A percentile compares a stretch with the other conserved stretches of the same genome.
phyloP scores from a whole-genome alignment of 192 early-diverging fungal genomes.

The Coemansia sp. region DNA sequence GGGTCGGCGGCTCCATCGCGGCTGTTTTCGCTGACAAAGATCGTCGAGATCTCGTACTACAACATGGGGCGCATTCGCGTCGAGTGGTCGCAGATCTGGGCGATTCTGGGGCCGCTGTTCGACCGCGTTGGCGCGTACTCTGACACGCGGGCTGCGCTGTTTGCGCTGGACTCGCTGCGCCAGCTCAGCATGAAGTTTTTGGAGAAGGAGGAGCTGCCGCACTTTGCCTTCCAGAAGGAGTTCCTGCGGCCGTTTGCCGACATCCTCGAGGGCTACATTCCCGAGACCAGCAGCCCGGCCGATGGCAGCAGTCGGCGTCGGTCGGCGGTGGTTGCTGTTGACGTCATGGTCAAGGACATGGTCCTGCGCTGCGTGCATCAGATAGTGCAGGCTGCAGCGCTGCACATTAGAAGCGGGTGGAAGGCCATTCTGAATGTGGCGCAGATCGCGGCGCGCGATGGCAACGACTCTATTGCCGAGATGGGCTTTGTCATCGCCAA shows the following conservation, averaged over 20 bases:
- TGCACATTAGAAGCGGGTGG: slow-evolving; percentile 84
- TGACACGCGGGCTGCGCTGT: slow-evolving; percentile 81
- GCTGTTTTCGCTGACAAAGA: slow-evolving; percentile 91
- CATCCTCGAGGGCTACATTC: slow-evolving; percentile 76
- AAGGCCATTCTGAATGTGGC: slow-evolving; percentile 69
- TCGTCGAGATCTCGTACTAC: slow-evolving; percentile 97
- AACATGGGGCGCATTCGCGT: slow-evolving; percentile 96
- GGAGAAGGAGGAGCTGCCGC: slow-evolving; percentile 92
- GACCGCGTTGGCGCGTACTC: slow-evolving; percentile 86
- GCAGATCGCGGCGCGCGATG: slow-evolving; percentile 68
- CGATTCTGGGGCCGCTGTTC: slow-evolving; percentile 80
- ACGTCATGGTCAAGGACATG: slow-evolving; percentile 71
- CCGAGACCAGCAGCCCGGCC: slow-evolving; percentile 43
- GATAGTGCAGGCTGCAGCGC: slow-evolving; percentile 72
- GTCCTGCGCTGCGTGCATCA: slow-evolving; percentile 77
- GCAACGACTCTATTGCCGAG: slow-evolving; percentile 70
- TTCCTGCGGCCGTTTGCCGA: slow-evolving; percentile 89
- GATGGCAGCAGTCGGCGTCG: neutral
- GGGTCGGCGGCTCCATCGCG: slow-evolving; percentile 61
- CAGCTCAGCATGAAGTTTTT: slow-evolving; percentile 94
- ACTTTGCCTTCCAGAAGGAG: slow-evolving; percentile 95
- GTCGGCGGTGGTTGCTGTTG: slow-evolving; percentile 18
- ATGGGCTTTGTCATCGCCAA: slow-evolving; percentile 69
- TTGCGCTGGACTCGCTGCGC: slow-evolving; percentile 90
- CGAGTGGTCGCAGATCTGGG: slow-evolving; percentile 95